Evolutionary conservation across 2,329 filamentous ascomycete genomes (phyloP).

Genomic region (Aspergillus fumigatiaffinis): DNA sequence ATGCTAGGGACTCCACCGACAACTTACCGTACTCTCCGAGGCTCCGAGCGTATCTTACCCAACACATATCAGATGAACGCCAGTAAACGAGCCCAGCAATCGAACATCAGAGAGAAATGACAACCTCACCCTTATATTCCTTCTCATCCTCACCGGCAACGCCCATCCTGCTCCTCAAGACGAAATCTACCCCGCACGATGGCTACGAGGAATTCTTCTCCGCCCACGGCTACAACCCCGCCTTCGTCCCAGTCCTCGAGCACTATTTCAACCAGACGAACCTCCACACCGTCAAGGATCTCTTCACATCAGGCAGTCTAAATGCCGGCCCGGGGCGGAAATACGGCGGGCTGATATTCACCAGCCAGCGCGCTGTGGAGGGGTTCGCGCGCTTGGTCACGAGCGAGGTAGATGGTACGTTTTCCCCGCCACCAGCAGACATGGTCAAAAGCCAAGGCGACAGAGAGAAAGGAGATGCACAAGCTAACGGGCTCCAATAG

Average conservation of each 20-base stretch:
- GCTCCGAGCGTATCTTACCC: background rate
- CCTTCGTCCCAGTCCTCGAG: constrained; percentile 46
- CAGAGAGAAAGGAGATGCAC: background rate
- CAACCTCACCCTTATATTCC: background rate
- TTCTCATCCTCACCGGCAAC: constrained; percentile 5
- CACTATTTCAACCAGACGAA: constrained; percentile 39
- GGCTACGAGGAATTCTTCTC: constrained; percentile 45
- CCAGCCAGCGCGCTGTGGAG: constrained; percentile 48
- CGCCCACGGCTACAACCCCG: constrained; percentile 27
- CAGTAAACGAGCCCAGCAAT: background rate
- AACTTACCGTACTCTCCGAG: background rate
- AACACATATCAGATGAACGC: background rate
- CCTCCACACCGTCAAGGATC: constrained; percentile 30
- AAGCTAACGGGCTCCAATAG: background rate
- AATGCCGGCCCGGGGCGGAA: constrained; percentile 11
- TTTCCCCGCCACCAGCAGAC: background rate
- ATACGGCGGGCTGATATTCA: constrained; percentile 49
- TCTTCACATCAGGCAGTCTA: constrained; percentile 34
- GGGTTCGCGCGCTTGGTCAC: constrained; percentile 38
- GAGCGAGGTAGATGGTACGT: constrained; percentile 27
- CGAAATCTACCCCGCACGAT: constrained; percentile 43
- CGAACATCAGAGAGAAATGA: background rate
- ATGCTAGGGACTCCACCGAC: background rate
- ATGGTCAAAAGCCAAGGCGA: too few relatives aligned
- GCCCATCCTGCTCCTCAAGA: constrained; percentile 48